Conservation (phyloP, 768 basidiomycete species). For the Psilocybe azurescens region DNA sequence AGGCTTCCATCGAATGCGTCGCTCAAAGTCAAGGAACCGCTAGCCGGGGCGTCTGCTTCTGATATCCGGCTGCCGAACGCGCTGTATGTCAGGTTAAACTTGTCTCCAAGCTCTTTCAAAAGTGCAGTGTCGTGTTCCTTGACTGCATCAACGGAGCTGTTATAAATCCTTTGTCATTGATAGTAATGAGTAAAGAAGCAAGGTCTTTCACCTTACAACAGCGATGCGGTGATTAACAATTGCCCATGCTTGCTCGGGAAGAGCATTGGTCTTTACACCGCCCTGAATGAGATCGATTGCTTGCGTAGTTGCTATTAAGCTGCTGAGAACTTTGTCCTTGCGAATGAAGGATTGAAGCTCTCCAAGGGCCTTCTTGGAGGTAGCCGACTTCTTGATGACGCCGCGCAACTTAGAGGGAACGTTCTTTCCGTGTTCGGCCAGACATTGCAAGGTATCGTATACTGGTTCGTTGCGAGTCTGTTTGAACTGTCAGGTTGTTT, state of each 20-base stretch:
- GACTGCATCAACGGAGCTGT: slow-evolving; percentile 49
- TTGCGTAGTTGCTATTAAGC: slow-evolving; percentile 72
- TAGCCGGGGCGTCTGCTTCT: no score
- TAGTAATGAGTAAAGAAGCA: slow-evolving; percentile 5
- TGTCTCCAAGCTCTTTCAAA: slow-evolving; percentile 48
- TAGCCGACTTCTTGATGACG: slow-evolving; percentile 50
- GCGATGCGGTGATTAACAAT: slow-evolving; percentile 78
- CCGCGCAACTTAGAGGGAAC: slow-evolving; percentile 54
- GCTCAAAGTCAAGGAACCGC: no score
- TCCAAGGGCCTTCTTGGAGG: slow-evolving; percentile 55
- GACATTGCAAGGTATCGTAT: slow-evolving; percentile 68
- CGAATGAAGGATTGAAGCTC: slow-evolving; percentile 54
- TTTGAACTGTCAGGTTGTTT: neutral
- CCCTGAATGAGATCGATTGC: slow-evolving; percentile 76
- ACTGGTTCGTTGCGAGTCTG: slow-evolving; percentile 62
- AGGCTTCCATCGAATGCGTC: slow-evolving; percentile 47
- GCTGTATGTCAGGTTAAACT: slow-evolving; percentile 62
- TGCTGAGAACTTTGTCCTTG: slow-evolving; percentile 44
- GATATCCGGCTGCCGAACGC: no score
- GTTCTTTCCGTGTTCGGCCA: slow-evolving; percentile 62
- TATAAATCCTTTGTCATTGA: neutral
- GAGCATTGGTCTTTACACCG: slow-evolving; percentile 77
- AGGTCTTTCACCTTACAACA: slow-evolving; percentile 49
- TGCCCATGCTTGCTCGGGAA: slow-evolving; percentile 76
- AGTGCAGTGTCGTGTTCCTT: slow-evolving; percentile 50